Percentiles rank a stretch among this genome's conserved stretches.
Evolutionary conservation across 2,329 filamentous ascomycete species (phyloP).

Genomic region (Hypoxylon sp.): DNA sequence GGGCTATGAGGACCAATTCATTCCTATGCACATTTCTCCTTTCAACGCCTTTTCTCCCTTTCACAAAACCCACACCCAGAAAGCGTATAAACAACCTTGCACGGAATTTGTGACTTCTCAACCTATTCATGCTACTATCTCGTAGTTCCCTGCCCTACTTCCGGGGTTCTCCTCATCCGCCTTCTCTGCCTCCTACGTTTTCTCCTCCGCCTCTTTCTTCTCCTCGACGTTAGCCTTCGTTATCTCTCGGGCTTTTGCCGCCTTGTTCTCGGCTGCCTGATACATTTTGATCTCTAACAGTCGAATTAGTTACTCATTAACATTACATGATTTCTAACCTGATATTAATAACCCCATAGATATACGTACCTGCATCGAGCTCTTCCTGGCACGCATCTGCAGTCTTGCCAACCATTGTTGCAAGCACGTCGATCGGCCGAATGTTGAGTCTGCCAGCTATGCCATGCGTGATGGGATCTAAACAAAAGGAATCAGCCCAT

Average conservation of each 20-base stretch:
- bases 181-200: neutral
- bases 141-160: neutral
- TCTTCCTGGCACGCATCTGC: slow-evolving; percentile 35
- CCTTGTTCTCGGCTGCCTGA: slow-evolving; percentile 29
- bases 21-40: neutral
- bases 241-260: slow-evolving; percentile 11
- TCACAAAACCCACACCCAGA: neutral
- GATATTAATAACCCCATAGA: neutral
- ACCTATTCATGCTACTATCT: neutral
- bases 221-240: neutral
- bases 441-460: slow-evolving; percentile 25
- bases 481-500: neutral
- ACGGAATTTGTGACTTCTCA: neutral
- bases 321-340: neutral
- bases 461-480: slow-evolving; percentile 34
- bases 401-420: slow-evolving; percentile 35
- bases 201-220: neutral
- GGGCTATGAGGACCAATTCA: neutral
- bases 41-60: neutral
- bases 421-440: slow-evolving; percentile 37
- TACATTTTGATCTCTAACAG: slow-evolving; percentile 23
- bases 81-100: too few relatives aligned
- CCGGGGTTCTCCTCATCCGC: neutral
- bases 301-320: neutral
- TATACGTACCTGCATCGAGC: slow-evolving; percentile 29